These are phyloP conservation scores for Phytomonas francai DNA, from an alignment of 208 protist genomes.

Conservation along the genomic window DNA sequence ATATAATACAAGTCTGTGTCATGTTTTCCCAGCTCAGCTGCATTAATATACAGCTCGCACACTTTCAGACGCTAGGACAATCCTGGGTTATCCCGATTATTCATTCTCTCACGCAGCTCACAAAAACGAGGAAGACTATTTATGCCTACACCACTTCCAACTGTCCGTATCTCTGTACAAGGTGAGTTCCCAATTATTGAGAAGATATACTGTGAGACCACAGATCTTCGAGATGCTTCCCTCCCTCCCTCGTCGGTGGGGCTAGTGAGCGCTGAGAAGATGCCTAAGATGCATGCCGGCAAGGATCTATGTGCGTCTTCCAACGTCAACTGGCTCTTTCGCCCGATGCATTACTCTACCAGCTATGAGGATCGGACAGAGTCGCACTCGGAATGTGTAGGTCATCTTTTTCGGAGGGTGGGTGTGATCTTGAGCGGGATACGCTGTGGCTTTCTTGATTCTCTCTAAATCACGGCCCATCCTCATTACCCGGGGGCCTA, in stretches of 20 bases:
- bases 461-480: not conserved
- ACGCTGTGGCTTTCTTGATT: not conserved
- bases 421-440: not conserved
- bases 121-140: constrained; percentile 56
- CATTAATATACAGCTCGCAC: not conserved
- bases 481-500: not conserved
- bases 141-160: constrained; percentile 50
- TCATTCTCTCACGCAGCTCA: constrained; percentile 50
- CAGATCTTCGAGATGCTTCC: constrained; percentile 39
- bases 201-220: constrained; percentile 61
- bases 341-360: too few species aligned
- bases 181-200: constrained; percentile 43
- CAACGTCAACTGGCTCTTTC: too few species aligned
- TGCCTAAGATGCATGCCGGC: not conserved
- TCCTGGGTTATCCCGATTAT: constrained; percentile 44
- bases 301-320: too few species aligned
- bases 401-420: not conserved
- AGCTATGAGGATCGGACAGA: too few species aligned
- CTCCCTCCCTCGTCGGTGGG: constrained; percentile 41
- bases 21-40: not conserved
- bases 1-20: not conserved
- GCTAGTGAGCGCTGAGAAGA: constrained; percentile 17
- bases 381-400: not conserved
- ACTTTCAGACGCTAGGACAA: constrained; percentile 26
- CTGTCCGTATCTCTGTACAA: constrained; percentile 52